phyloP scores from a whole-genome alignment of 805 yeast genomes.

The Saturnispora besseyi region DNA sequence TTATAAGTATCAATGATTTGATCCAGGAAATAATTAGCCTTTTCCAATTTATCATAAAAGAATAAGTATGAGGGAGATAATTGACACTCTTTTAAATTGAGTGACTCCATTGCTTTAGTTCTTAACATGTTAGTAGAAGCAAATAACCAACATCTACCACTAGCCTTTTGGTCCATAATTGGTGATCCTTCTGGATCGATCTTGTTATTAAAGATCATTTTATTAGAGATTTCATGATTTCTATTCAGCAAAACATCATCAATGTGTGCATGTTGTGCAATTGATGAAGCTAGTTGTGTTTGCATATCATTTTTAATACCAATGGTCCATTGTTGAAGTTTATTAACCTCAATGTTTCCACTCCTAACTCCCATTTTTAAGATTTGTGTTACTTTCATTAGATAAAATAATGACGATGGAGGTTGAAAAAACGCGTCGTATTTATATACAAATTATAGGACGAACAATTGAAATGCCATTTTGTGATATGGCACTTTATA shows the following conservation, averaged over 20 bases:
- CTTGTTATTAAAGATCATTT: slow-evolving; percentile 34
- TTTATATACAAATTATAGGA: too few relatives aligned
- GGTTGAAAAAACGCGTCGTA: too few relatives aligned
- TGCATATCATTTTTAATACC: slow-evolving; percentile 21
- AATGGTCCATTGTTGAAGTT: slow-evolving; percentile 22
- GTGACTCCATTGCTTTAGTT: slow-evolving; percentile 48
- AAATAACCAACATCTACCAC: slow-evolving; percentile 87
- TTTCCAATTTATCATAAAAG: slow-evolving; percentile 82
- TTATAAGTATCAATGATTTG: slow-evolving; percentile 62
- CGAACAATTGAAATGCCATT: background rate
- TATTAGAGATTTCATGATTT: slow-evolving; percentile 22
- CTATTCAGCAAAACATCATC: slow-evolving; percentile 33
- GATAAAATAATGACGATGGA: background rate
- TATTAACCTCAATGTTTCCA: slow-evolving; percentile 1
- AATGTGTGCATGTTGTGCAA: slow-evolving; percentile 29
- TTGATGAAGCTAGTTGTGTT: slow-evolving; percentile 27
- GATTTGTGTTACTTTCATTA: background rate
- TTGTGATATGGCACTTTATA: background rate
- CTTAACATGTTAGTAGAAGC: slow-evolving; percentile 74
- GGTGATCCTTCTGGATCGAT: slow-evolving; percentile 50
- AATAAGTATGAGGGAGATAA: slow-evolving; percentile 71
- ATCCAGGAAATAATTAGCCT: slow-evolving; percentile 71
- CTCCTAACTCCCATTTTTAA: background rate
- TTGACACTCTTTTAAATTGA: slow-evolving; percentile 60
- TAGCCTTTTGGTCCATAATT: slow-evolving; percentile 60